Base-by-base conservation (phyloP, 129 eudicot species). In the Scalesia atractyloides region DNA sequence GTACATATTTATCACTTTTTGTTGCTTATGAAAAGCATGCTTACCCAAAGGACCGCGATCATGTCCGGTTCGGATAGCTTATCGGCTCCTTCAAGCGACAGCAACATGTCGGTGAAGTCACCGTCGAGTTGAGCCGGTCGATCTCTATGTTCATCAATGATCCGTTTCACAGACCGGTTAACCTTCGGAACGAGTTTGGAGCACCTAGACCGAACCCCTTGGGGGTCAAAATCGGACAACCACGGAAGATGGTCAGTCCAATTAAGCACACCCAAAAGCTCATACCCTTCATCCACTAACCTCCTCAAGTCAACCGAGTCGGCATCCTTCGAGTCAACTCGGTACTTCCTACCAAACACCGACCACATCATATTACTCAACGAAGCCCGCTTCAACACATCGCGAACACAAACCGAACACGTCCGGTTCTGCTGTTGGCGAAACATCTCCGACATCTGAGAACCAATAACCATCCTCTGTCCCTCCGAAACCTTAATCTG, bases 31-130 rank as follows among this genome's bases (percentile, higher is more conserved):
- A 3, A 16, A 57, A 57, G 1, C 11, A 5, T 1, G 41, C 64
- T 26, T 82, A 95, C 97, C 99, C 99, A 95, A 17, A 95, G 91
- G 4, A 95, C 94, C 0, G 99, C 96, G 61, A 94, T 83, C 89
- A 94, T 86, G 67, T 94, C 99, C 0, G 96, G 64, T 43, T 94
- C 96, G 0, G 97, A 90, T 36, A 94, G 67, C 12, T 81, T 73
- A 57, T 86, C 92, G 14, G 86, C 7, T 8, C 87, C 91, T 60
- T 83, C 70, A 17, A 94, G 94, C 3, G 97, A 88, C 26, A 90
- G 70, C 84, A 94, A 79, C 48, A 94, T 96, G 70, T 86, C 88
- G 6, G 90, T 91, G 73, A 94, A 94, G 57, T 84, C 96, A 17
- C 81, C 77, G 48, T 52, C 70, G 20, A 51, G 17, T 33, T 56